Evolutionary conservation across 2,329 filamentous ascomycete species (phyloP).

Genomic region (Colletotrichum acutatum): DNA sequence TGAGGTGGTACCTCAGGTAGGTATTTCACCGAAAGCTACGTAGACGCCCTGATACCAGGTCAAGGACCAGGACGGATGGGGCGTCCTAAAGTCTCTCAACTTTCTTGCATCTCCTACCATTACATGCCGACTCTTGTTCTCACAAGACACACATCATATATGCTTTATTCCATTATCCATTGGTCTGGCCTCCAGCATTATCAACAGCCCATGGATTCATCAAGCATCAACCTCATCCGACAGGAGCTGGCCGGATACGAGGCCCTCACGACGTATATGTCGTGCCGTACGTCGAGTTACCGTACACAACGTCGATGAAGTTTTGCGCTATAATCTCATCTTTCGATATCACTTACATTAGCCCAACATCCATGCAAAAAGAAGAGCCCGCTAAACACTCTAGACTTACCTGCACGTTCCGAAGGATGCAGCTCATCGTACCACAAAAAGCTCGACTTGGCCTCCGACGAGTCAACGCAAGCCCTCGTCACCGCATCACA

Average conservation of each 20-base stretch:
- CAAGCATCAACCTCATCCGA: background rate
- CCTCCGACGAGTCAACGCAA: slow-evolving; percentile 52
- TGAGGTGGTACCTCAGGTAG: no score
- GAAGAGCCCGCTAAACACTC: background rate
- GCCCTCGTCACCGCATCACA: slow-evolving; percentile 53
- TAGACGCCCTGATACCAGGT: background rate
- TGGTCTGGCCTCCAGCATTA: background rate
- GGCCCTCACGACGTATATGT: slow-evolving; percentile 39
- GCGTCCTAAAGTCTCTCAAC: background rate
- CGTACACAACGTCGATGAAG: slow-evolving; percentile 53
- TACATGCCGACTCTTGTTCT: background rate
- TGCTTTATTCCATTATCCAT: background rate
- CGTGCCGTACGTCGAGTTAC: slow-evolving; percentile 53
- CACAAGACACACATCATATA: background rate
- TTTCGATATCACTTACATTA: slow-evolving; percentile 35
- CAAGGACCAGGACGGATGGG: background rate
- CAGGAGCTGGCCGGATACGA: background rate
- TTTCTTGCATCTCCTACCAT: background rate
- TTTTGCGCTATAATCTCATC: slow-evolving; percentile 52
- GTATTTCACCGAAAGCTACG: background rate
- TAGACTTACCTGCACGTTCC: slow-evolving; percentile 68
- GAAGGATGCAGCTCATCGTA: slow-evolving; percentile 79
- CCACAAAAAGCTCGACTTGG: slow-evolving; percentile 75
- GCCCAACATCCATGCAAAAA: slow-evolving; percentile 1
- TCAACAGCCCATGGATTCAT: background rate